Conservation (phyloP, 352 stramenopile genomes). For the Pythium pectinolyticum region DNA sequence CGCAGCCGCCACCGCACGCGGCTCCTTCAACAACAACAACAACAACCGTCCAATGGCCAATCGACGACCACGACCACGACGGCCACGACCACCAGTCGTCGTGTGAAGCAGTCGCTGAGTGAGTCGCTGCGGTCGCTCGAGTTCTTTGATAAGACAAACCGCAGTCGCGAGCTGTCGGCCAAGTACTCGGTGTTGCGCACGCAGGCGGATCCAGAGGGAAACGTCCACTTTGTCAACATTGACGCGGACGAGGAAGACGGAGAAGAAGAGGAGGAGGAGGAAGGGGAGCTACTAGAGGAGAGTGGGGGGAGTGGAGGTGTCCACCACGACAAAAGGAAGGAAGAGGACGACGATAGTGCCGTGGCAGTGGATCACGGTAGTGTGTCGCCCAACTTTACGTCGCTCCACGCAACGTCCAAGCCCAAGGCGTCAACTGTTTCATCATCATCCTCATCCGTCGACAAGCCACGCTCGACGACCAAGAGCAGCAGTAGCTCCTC, state of each 20-base stretch:
- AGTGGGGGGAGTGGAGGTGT: no score
- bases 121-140: conserved; percentile 68
- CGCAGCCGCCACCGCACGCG: conserved; percentile 41
- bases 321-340: conserved; percentile 7
- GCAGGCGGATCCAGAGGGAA: conserved; percentile 62
- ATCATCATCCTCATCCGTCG: no score
- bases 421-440: no score
- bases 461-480: no score
- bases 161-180: conserved; percentile 57
- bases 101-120: conserved; percentile 69
- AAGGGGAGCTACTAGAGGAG: no score
- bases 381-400: neutral
- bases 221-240: conserved; percentile 81
- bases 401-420: no score
- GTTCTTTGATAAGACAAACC: conserved; percentile 76
- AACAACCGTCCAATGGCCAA: conserved; percentile 28
- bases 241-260: conserved; percentile 33
- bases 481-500: neutral
- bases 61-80: no score
- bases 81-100: conserved; percentile 42
- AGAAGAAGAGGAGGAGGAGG: conserved; percentile 14
- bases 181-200: conserved; percentile 64
- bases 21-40: no score
- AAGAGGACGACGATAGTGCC: neutral
- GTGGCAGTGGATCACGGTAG: neutral